Evolutionary conservation across 257 asterid genomes (phyloP).

Genomic region (Paraleonurus japonicus): DNA sequence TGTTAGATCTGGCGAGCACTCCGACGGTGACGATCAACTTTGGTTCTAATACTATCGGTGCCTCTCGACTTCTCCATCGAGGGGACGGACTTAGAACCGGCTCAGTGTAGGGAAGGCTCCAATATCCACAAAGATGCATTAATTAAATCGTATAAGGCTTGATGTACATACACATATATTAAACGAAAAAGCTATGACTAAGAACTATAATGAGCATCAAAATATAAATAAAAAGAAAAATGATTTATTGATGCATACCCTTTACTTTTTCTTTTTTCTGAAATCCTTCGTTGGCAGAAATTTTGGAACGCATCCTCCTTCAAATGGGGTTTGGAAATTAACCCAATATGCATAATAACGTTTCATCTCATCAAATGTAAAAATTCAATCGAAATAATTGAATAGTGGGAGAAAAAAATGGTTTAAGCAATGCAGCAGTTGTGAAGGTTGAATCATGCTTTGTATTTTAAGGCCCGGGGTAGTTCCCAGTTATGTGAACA

Average conservation of each 20-base stretch:
- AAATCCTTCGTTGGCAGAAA: background rate
- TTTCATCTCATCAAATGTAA: background rate
- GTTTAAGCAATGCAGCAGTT: background rate
- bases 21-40: too few relatives aligned
- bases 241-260: slow-evolving; percentile 5
- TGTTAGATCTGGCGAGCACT: too few relatives aligned
- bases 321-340: background rate
- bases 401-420: background rate
- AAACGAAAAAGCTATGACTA: too few relatives aligned
- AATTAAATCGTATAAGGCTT: too few relatives aligned
- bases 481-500: background rate
- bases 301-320: background rate
- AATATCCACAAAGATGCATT: background rate
- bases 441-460: slow-evolving; percentile 8
- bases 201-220: background rate
- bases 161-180: too few relatives aligned
- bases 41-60: too few relatives aligned
- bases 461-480: slow-evolving; percentile 9
- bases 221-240: background rate
- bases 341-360: background rate
- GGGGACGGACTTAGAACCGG: too few relatives aligned
- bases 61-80: too few relatives aligned
- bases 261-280: background rate
- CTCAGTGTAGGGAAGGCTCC: too few relatives aligned
- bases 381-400: background rate